These are phyloP conservation scores for Petunia secreta DNA, from an alignment of 257 asterid species.

Conservation along the genomic window DNA sequence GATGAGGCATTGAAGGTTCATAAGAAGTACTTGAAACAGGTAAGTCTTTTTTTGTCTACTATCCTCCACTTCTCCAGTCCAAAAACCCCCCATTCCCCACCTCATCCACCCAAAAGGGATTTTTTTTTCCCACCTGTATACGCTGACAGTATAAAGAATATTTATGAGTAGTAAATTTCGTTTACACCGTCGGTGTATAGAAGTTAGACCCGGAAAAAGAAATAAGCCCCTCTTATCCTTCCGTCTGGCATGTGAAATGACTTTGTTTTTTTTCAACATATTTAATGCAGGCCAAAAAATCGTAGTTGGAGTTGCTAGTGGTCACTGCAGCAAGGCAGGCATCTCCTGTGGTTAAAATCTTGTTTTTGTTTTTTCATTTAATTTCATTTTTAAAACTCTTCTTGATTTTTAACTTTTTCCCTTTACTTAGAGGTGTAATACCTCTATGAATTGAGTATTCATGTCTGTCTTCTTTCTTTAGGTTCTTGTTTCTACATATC, in stretches of 20 bases:
- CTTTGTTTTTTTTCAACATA: constrained; percentile 17
- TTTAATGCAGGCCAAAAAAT: constrained; percentile 68
- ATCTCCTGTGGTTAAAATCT: constrained; percentile 19
- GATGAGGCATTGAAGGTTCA: constrained; percentile 77
- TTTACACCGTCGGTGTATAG: no score
- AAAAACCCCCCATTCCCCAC: not conserved
- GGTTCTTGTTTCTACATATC: constrained; percentile 6
- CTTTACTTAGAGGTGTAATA: constrained; percentile 11
- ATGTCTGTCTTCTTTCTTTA: constrained; percentile 20
- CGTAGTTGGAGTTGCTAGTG: constrained; percentile 31
- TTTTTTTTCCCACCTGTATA: not conserved
- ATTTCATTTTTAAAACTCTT: constrained; percentile 1
- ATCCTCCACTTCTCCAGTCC: not conserved
- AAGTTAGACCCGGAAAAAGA: no score
- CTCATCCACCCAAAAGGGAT: not conserved
- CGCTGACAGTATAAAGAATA: not conserved
- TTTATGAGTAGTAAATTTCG: no score
- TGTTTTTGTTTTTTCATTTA: not conserved
- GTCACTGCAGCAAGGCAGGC: constrained; percentile 19
- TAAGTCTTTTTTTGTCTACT: constrained; percentile 34
- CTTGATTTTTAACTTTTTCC: not conserved
- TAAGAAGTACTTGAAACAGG: constrained; percentile 89
- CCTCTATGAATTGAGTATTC: not conserved
- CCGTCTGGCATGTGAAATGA: not conserved
- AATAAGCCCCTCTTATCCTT: not conserved